Evolutionary conservation across 768 basidiomycete genomes (phyloP).

Genomic region (Russula sp.): DNA sequence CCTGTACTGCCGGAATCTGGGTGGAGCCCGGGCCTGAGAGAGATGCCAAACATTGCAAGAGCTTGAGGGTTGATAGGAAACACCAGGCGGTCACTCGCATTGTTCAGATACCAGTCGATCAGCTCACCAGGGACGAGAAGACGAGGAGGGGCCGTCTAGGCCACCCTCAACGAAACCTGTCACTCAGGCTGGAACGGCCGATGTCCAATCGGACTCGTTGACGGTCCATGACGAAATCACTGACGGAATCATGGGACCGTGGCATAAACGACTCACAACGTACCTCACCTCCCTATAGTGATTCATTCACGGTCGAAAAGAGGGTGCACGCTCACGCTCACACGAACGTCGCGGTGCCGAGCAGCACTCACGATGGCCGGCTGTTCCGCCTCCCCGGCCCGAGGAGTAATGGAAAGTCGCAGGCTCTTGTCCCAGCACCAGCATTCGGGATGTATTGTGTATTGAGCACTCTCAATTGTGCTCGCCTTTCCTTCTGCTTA

Average conservation of each 20-base stretch:
- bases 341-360: too few species aligned
- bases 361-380: too few species aligned
- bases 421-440: too few species aligned
- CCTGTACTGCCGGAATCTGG: neutral
- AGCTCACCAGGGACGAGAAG: neutral
- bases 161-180: neutral
- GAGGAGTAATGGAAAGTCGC: too few species aligned
- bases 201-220: conserved; percentile 1
- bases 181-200: neutral
- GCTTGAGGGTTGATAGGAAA: neutral
- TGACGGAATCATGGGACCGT: neutral
- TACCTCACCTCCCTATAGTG: neutral
- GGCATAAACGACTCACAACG: neutral
- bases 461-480: too few species aligned
- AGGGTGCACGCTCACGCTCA: too few species aligned
- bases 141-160: neutral
- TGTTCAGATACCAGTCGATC: neutral
- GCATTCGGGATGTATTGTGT: too few species aligned
- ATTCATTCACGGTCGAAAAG: too few species aligned
- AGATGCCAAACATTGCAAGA: neutral
- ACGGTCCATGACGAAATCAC: neutral
- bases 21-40: neutral
- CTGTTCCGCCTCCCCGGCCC: too few species aligned
- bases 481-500: neutral
- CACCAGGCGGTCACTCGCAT: neutral